Conservation (phyloP, 2,329 filamentous ascomycete genomes). For the Clarireedia homoeocarpa region DNA sequence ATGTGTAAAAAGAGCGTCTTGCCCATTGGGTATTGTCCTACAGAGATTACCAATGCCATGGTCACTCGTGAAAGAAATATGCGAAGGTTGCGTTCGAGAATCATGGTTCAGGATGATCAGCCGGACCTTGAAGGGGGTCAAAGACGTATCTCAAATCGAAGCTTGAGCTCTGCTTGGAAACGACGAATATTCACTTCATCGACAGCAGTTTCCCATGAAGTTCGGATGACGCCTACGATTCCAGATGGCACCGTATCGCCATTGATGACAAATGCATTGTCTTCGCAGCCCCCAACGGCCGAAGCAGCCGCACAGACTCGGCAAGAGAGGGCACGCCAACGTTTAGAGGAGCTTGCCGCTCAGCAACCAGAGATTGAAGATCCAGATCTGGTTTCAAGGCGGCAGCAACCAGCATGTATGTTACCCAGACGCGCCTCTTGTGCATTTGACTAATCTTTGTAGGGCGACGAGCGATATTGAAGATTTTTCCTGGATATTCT, state of each 20-base stretch:
- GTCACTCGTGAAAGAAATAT: slow-evolving; percentile 71
- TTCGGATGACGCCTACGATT: slow-evolving; percentile 3
- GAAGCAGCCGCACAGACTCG: slow-evolving; percentile 6
- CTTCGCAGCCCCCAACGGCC: not conserved
- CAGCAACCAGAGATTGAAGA: slow-evolving; percentile 19
- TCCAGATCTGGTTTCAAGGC: slow-evolving; percentile 15
- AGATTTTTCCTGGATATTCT: slow-evolving; percentile 24
- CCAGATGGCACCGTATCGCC: slow-evolving; percentile 12
- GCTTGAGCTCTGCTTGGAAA: slow-evolving; percentile 10
- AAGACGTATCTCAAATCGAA: slow-evolving; percentile 9
- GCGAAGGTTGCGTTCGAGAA: slow-evolving; percentile 34
- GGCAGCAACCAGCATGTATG: slow-evolving; percentile 16
- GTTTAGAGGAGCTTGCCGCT: slow-evolving; percentile 22
- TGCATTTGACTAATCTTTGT: slow-evolving; percentile 1
- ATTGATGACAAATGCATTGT: slow-evolving; percentile 10
- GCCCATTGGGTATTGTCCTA: slow-evolving; percentile 57
- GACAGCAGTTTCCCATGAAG: not conserved
- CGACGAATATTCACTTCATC: slow-evolving; percentile 5
- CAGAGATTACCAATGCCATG: slow-evolving; percentile 73
- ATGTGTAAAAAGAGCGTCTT: slow-evolving; percentile 82
- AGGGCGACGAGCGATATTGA: slow-evolving; percentile 21
- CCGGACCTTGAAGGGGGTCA: slow-evolving; percentile 5
- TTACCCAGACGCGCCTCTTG: not conserved
- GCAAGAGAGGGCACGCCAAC: slow-evolving; percentile 18
- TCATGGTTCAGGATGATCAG: slow-evolving; percentile 16